phyloP scores from a whole-genome alignment of 2,329 filamentous ascomycete species.

The Fusarium pseudograminearum region DNA sequence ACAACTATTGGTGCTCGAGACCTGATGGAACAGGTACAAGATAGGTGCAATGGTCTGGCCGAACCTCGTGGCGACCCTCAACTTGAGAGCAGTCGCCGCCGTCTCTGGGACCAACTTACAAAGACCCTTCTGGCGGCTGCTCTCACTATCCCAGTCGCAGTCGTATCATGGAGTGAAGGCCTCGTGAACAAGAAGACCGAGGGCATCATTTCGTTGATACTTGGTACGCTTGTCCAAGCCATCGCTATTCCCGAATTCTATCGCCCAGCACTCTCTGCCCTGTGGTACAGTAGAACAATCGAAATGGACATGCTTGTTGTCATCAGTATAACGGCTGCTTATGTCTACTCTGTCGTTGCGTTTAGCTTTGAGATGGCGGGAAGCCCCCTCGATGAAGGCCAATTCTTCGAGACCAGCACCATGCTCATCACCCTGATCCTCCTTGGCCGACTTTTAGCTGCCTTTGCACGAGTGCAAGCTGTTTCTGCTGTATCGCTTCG shows the following conservation, averaged over 20 bases:
- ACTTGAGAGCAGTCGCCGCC: constrained; percentile 48
- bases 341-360: constrained; percentile 60
- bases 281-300: constrained; percentile 59
- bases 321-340: constrained; percentile 66
- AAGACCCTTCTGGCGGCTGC: constrained; percentile 50
- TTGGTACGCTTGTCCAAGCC: constrained; percentile 64
- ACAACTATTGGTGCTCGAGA: constrained; percentile 50
- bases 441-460: constrained; percentile 53
- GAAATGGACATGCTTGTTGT: constrained; percentile 70
- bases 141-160: constrained; percentile 52
- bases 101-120: constrained; percentile 50
- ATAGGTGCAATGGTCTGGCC: constrained; percentile 45
- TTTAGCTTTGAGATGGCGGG: constrained; percentile 53
- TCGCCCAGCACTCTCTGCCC: constrained; percentile 58
- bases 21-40: constrained; percentile 40
- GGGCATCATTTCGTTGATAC: constrained; percentile 53
- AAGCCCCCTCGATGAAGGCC: constrained; percentile 39
- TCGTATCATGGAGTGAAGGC: constrained; percentile 50
- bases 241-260: constrained; percentile 65
- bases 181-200: constrained; percentile 40
- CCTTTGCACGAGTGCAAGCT: constrained; percentile 53
- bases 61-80: constrained; percentile 51
- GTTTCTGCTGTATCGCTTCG: constrained; percentile 54
- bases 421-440: constrained; percentile 58
- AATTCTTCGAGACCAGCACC: constrained; percentile 55